These are phyloP conservation scores for Heritiera fomes DNA, from an alignment of 345 rosid species.

Conservation along the genomic window DNA sequence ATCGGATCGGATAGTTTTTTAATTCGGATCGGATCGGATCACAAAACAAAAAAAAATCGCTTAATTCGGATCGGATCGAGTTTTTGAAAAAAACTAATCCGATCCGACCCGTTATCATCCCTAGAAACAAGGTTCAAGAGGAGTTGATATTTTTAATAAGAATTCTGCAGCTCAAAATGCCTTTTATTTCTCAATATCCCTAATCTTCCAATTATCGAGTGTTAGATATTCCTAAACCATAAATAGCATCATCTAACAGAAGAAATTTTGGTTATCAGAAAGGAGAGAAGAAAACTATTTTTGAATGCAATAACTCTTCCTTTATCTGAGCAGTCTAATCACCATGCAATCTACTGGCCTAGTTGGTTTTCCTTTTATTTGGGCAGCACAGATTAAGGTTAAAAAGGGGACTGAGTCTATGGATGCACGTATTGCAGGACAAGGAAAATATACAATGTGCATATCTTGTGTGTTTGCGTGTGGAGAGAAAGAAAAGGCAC, in stretches of 20 bases:
- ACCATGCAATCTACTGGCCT: background rate
- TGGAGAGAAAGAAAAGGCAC: background rate
- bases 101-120: no score
- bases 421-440: background rate
- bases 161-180: slow-evolving; percentile 1
- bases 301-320: background rate
- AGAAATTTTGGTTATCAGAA: background rate
- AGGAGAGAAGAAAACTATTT: background rate
- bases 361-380: background rate
- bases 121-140: background rate
- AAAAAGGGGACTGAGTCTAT: background rate
- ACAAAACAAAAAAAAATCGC: no score
- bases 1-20: no score
- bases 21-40: no score
- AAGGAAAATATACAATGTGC: background rate
- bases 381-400: background rate
- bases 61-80: no score
- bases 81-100: no score
- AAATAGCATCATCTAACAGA: background rate
- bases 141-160: background rate
- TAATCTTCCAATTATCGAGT: background rate
- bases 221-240: background rate
- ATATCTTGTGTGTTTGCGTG: background rate
- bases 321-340: background rate
- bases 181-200: background rate